phyloP scores from a whole-genome alignment of 163 green algal species.

The Chlamydomonas reinhardtii region DNA sequence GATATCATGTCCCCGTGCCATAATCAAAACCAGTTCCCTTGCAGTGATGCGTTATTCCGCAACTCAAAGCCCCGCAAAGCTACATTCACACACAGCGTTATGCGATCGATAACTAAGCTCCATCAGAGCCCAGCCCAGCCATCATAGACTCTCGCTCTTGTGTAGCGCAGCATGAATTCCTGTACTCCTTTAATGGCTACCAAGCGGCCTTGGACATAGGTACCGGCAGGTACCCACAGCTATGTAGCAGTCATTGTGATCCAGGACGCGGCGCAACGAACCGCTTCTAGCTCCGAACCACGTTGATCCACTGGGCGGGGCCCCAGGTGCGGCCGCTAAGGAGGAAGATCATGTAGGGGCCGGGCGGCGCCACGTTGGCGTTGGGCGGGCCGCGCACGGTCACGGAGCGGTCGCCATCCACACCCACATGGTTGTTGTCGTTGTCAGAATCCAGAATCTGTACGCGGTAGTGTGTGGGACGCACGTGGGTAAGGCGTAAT shows the following conservation, averaged over 20 bases:
- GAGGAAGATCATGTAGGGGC: constrained; percentile 50
- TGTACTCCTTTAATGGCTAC: too few species aligned
- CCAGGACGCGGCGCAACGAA: background rate
- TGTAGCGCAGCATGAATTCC: too few species aligned
- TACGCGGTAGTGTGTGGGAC: background rate
- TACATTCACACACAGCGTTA: too few species aligned
- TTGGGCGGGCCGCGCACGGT: constrained; percentile 41
- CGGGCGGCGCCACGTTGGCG: constrained; percentile 20
- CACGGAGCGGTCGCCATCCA: background rate
- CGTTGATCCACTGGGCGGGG: constrained; percentile 13
- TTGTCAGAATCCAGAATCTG: constrained; percentile 26
- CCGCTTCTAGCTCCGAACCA: background rate
- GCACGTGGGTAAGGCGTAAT: too few species aligned
- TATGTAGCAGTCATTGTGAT: too few species aligned
- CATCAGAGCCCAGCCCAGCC: too few species aligned
- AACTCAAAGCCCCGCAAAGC: too few species aligned
- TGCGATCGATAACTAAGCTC: too few species aligned
- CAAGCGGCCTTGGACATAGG: background rate
- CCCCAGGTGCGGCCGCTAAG: constrained; percentile 4
- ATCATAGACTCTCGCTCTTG: too few species aligned
- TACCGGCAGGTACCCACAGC: background rate
- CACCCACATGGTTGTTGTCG: constrained; percentile 20
- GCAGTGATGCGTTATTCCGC: too few species aligned
- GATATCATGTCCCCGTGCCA: too few species aligned
- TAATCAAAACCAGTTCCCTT: too few species aligned